These are phyloP conservation scores for Phialemonium atrogriseum DNA, from an alignment of 2,329 filamentous ascomycete species.

Conservation along the genomic window DNA sequence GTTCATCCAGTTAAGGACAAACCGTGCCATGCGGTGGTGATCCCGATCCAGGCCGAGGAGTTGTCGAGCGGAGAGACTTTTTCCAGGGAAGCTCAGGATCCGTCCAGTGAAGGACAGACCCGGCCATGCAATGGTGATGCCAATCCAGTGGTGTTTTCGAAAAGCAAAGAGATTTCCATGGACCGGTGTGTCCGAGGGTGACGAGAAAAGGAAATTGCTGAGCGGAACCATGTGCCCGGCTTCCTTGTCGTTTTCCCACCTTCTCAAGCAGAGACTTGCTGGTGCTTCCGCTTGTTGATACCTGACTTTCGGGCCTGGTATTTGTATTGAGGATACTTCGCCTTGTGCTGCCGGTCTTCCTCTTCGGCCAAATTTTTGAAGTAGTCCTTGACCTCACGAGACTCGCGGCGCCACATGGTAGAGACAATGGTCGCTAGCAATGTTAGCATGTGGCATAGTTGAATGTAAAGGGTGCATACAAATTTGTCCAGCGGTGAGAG, in stretches of 20 bases:
- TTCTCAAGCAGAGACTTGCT: neutral
- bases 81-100: too few relatives aligned
- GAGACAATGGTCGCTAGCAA: slow-evolving; percentile 17
- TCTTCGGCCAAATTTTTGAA: slow-evolving; percentile 1
- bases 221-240: neutral
- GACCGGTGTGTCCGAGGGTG: too few relatives aligned
- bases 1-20: too few relatives aligned
- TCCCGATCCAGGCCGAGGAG: too few relatives aligned
- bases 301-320: slow-evolving; percentile 26
- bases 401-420: slow-evolving; percentile 19
- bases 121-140: too few relatives aligned
- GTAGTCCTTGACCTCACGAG: slow-evolving; percentile 8
- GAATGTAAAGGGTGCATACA: slow-evolving; percentile 16
- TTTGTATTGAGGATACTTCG: slow-evolving; percentile 24
- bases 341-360: slow-evolving; percentile 6
- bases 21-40: too few relatives aligned
- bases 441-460: neutral
- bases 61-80: too few relatives aligned
- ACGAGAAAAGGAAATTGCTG: too few relatives aligned
- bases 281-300: slow-evolving; percentile 7
- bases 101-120: too few relatives aligned
- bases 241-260: too few relatives aligned
- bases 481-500: slow-evolving; percentile 18
- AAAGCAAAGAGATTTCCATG: too few relatives aligned
- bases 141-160: too few relatives aligned